Evolutionary conservation across 345 rosid species (phyloP).

Genomic region (Iberis pinnata): DNA sequence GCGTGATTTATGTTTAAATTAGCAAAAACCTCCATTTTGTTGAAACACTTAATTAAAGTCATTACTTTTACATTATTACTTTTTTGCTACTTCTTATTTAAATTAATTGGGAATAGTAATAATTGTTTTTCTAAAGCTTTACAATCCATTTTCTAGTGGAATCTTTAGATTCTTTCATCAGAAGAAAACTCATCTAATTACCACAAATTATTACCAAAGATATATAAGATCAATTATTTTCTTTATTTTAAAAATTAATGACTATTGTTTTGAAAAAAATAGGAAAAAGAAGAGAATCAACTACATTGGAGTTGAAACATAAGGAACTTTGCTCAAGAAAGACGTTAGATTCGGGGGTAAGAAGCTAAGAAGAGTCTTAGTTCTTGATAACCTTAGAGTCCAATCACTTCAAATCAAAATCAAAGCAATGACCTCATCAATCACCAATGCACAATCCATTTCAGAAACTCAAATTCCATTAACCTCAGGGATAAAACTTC

Average conservation of each 20-base stretch:
- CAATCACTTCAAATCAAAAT: conserved; percentile 48
- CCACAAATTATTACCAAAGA: too few species aligned
- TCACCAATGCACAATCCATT: conserved; percentile 22
- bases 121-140: conserved; percentile 3
- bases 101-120: conserved; percentile 20
- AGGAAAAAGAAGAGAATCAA: conserved; percentile 52
- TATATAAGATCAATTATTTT: too few species aligned
- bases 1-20: conserved; percentile 21
- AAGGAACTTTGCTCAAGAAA: conserved; percentile 45
- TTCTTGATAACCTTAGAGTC: conserved; percentile 48
- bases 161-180: conserved; percentile 17
- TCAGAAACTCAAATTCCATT: conserved; percentile 43
- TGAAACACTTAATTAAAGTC: conserved; percentile 16
- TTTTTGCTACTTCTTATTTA: conserved; percentile 7
- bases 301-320: conserved; percentile 71
- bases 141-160: background rate
- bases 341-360: conserved; percentile 46
- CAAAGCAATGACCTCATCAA: conserved; percentile 26
- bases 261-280: conserved; percentile 9
- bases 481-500: conserved; percentile 53
- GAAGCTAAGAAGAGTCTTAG: conserved; percentile 41
- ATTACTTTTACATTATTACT: conserved; percentile 22
- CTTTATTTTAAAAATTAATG: too few species aligned
- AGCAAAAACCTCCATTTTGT: conserved; percentile 6
- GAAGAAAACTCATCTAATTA: too few species aligned